Base-by-base conservation (phyloP, 257 asterid genomes). In the Craterostigma plantagineum region DNA sequence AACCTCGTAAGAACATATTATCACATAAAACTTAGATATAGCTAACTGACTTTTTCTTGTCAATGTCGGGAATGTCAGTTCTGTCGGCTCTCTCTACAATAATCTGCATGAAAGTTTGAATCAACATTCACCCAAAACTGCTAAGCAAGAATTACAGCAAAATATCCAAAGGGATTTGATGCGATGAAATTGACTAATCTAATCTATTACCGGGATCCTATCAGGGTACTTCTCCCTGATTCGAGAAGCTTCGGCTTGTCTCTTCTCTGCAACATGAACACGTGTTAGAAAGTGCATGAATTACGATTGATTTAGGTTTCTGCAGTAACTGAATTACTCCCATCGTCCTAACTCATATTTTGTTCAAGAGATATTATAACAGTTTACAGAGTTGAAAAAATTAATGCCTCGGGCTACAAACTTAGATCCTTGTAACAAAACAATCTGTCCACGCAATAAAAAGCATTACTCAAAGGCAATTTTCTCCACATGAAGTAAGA, bases 181-280 rank as follows among this genome's bases (percentile, higher is more conserved):
- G 37, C 8, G 10, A 17, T 18, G 16, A 15, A 41, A 33, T 13
- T 27, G 54, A 50, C 14, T 8, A 8, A 33, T 35, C 10, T 11
- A 34, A 10, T 46, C 45, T 35, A 4, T 23, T 76, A 87, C 98
- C 60, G 95, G 98, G 46, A 87, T 87, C 73, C 98, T 70, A 49
- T 87, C 98, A 17, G 98, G 93, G 51, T 85, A 87, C 71, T 87
- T 87, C 74, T 87, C 98, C 69, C 95, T 71, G 61, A 87, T 82
- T 36, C 95, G 95, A 47, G 83, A 70, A 53, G 96, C 94, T 66
- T 85, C 97, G 12, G 92, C 91, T 53, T 81, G 96, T 42, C 96
- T 75, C 77, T 86, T 85, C 67, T 81, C 94, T 82, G 75, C 48
- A 69, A 58, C 30, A 57, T 18, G 10, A 16, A 11, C 43, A 49